Evolutionary conservation across 2,329 filamentous ascomycete genomes (phyloP).

Genomic region (Monosporascus sp.): DNA sequence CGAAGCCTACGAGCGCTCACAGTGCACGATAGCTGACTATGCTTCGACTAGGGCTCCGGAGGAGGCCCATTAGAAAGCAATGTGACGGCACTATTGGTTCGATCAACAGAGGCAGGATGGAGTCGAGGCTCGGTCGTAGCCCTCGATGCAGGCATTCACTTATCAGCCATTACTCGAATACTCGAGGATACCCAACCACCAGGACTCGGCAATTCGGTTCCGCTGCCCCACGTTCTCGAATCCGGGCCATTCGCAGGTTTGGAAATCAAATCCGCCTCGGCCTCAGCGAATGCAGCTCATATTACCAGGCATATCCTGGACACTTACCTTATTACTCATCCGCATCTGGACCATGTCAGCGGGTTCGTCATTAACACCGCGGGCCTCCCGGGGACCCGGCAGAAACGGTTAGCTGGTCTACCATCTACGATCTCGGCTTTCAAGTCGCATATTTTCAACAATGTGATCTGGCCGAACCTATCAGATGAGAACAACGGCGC

Average conservation of each 20-base stretch:
- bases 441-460: conserved; percentile 95
- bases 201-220: conserved; percentile 29
- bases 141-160: conserved; percentile 89
- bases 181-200: conserved; percentile 52
- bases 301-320: conserved; percentile 76
- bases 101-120: conserved; percentile 76
- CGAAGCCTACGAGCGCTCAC: background rate
- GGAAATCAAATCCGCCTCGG: conserved; percentile 58
- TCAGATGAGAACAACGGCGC: conserved; percentile 95
- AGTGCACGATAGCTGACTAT: background rate
- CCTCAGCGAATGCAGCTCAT: conserved; percentile 74
- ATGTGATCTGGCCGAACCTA: conserved; percentile 94
- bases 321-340: conserved; percentile 88
- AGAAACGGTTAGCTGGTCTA: conserved; percentile 81
- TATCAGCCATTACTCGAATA: conserved; percentile 78
- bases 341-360: conserved; percentile 92
- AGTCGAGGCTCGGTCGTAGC: conserved; percentile 75
- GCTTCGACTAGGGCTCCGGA: conserved; percentile 64
- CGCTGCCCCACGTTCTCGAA: conserved; percentile 50
- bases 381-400: conserved; percentile 70
- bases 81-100: conserved; percentile 82
- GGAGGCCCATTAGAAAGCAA: conserved; percentile 89
- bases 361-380: conserved; percentile 93
- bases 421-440: conserved; percentile 88
- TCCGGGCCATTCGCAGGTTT: conserved; percentile 77